Percentiles rank a stretch among this genome's conserved stretches.
Conservation (phyloP, 2,329 filamentous ascomycete species). For the Pyrenochaeta sp. region DNA sequence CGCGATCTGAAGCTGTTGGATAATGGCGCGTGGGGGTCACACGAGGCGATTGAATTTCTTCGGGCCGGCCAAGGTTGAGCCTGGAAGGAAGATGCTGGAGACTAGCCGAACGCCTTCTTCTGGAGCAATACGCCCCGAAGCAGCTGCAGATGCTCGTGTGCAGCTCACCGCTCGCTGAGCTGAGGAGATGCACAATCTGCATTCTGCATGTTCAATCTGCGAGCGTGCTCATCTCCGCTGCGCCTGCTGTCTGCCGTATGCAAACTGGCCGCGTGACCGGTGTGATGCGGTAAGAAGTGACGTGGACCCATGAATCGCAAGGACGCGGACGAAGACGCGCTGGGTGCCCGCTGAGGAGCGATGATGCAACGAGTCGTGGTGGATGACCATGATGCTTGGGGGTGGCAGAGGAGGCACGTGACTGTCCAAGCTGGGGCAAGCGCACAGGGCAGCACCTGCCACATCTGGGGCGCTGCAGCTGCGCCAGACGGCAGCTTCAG, state of each 20-base stretch:
- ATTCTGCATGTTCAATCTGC: not conserved
- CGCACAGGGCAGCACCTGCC: slow-evolving; percentile 16
- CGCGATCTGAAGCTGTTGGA: slow-evolving; percentile 28
- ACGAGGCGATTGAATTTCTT: slow-evolving; percentile 15
- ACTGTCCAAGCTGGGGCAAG: slow-evolving; percentile 7
- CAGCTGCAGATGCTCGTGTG: slow-evolving; percentile 19
- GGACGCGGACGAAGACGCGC: not conserved
- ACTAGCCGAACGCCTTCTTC: not conserved
- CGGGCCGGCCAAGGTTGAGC: slow-evolving; percentile 18
- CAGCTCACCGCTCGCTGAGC: slow-evolving; percentile 20
- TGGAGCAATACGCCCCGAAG: slow-evolving; percentile 6
- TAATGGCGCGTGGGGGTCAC: slow-evolving; percentile 51
- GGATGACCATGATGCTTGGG: not conserved
- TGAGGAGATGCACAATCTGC: not conserved
- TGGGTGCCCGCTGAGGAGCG: not conserved
- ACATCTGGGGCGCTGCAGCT: slow-evolving; percentile 20
- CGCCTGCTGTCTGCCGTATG: not conserved
- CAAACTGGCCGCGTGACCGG: slow-evolving; percentile 11
- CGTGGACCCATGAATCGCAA: slow-evolving; percentile 19
- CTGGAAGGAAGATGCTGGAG: slow-evolving; percentile 7
- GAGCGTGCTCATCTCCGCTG: slow-evolving; percentile 11
- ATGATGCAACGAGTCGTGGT: slow-evolving; percentile 16
- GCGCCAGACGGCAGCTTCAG: slow-evolving; percentile 15
- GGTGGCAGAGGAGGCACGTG: slow-evolving; percentile 19
- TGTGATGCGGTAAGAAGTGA: slow-evolving; percentile 21